phyloP scores from a whole-genome alignment of 768 basidiomycete genomes.

The Aureoboletus auriporus region DNA sequence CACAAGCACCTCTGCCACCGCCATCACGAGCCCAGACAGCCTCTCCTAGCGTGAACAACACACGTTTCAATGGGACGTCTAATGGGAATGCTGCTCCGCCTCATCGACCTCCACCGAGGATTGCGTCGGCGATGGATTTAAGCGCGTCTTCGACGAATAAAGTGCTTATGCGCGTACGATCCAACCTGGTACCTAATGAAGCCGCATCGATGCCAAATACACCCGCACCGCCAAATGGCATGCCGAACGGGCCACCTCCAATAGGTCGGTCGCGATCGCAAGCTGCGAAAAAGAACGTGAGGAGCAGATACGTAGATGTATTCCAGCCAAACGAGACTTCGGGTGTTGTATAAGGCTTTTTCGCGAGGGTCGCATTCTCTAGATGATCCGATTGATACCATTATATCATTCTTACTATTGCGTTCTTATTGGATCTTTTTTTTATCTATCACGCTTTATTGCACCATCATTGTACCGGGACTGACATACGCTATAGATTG shows the following conservation, averaged over 20 bases:
- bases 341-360: conserved; percentile 12
- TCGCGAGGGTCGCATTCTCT: background rate
- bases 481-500: background rate
- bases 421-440: conserved; percentile 18
- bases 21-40: conserved; percentile 84
- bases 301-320: conserved; percentile 89
- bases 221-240: conserved; percentile 18
- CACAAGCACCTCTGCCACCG: conserved; percentile 61
- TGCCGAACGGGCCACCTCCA: conserved; percentile 30
- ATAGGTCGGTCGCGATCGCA: conserved; percentile 50
- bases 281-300: conserved; percentile 67
- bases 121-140: conserved; percentile 64
- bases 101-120: conserved; percentile 35
- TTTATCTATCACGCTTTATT: conserved; percentile 20
- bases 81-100: conserved; percentile 12
- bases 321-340: conserved; percentile 53
- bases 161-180: conserved; percentile 55
- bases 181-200: conserved; percentile 56
- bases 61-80: conserved; percentile 31
- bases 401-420: conserved; percentile 15
- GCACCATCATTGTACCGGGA: conserved; percentile 1
- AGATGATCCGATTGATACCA: conserved; percentile 12
- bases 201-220: conserved; percentile 33
- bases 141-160: conserved; percentile 49
- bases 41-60: conserved; percentile 59